Evolutionary conservation across 257 asterid genomes (phyloP), one percentile per base, ranked within the genome.

Genomic region (Leptodermis oblonga): DNA sequence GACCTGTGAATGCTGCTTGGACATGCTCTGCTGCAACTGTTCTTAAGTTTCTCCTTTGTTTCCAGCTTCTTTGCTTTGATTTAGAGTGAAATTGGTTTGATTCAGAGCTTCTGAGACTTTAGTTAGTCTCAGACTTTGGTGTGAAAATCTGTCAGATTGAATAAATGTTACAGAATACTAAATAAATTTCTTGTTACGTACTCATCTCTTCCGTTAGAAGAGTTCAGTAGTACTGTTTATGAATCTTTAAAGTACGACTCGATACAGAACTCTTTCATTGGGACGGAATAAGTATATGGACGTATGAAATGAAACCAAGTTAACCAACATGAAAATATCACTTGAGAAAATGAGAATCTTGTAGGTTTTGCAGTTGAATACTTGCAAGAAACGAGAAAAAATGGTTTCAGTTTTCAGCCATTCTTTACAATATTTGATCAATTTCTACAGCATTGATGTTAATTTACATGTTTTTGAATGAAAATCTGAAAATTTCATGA

Each of bases 1-100:
- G 74, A 61, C 82, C 14, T 81, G 85, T 10, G 74, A 81, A 70
- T 77, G 82, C 74, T 77, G 76, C 68, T 73, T 75, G 70, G 77
- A 81, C 61, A 43, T 74, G 3, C 22, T 72, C 60, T 81, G 79
- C 77, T 72, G 83, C 42, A 62, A 26, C 9, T 65, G 68, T 45
- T 39, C n/a, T 34, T 81, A 36, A 70, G 25, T 30, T 17, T 28
- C 17, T 22, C n/a, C 26, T 18, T 17, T 23, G 3, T 59, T 20
- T 18, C 46, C 26, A n/a, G n/a, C n/a, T 67, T 56, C 46, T 11
- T 5, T 56, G 59, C 22, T 62, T 61, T 62, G 31, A 2, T 62
- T 61, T 23, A 4, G 18, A 53, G 4, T 51, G 58, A 49, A 1
- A 51, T 51, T 51, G 12, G 56, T 52, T 22, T 58, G 64, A 58